Evolutionary conservation across 1,139 yeast genomes (phyloP), one percentile per base, ranked within the genome.

Genomic region (Lodderomyces beijingensis): DNA sequence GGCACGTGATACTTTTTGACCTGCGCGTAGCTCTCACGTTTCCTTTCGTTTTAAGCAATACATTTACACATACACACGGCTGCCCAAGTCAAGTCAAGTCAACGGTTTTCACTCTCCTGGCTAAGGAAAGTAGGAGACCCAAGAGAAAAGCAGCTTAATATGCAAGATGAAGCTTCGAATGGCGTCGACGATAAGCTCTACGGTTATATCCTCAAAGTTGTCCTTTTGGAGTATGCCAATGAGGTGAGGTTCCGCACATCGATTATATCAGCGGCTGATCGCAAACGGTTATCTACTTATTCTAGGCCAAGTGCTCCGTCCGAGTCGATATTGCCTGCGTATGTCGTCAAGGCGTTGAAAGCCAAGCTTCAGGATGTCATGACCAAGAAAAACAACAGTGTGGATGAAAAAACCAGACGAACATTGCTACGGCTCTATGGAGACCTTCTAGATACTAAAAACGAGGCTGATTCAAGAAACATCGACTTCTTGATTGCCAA

Each of bases 401-500:
- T 22, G 27, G 71, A 66, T 35, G 70, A 64, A 3, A 49, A 53
- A 39, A 62, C 68, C 3, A 45, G 73, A 37, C 49, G 74, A 33
- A 63, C 69, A 11, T 63, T 80, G 27, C 53, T 83, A 20, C 66
- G 85, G 25, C 67, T 81, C 40, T 81, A 81, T 49, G 77, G 80
- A 36, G 80, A 78, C 33, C 47, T 79, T 16, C 57, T 81, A 27
- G 77, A 74, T 31, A 79, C 84, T 0, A 36, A 43, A 2, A 62
- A 63, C 32, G 61, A 67, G 40, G 45, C 51, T 13, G 75, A 70
- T 16, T 43, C 65, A 26, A 41, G 57, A 27, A 51, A 67, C 15
- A 63, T 69, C 36, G 89, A 81, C 43, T 82, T 77, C 37, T 58
- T 84, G 33, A 71, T 84, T 6, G 73, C 80, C 63, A 66, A 72